Base-by-base conservation (phyloP, 306 rosid genomes). In the Pachyrhizus erosus region DNA sequence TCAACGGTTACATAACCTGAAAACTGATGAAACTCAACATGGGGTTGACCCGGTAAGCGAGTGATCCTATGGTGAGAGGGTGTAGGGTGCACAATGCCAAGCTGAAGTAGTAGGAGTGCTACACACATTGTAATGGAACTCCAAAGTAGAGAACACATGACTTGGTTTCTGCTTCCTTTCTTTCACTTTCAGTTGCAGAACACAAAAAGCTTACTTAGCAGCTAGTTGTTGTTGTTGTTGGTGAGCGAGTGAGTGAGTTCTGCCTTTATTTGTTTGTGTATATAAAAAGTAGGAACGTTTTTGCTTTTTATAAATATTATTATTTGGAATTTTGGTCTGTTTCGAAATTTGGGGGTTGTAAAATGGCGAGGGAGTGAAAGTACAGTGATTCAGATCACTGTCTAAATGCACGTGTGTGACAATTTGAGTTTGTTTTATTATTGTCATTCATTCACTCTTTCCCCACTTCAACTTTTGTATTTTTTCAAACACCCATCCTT, bases 31-130 rank as follows among this genome's bases (percentile, higher is more conserved):
- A 91, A 92, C 24, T 57, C 33, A 60, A 88, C 93, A 31, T 34
- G 82, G 79, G 97, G 94, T 80, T 92, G 97, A 72, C 94, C 94
- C 2, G 93, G 93, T 77, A 91, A 89, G 43, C 76, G 70, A 8
- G 40, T 51, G 65, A 92, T 87, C 49, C 81, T 87, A 42, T 2
- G 33, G 31, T 79, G 86, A 62, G 81, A 68, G 62, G 85, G 21
- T 52, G 67, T 23, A 37, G 82, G 68, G 55, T 54, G 64, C 5
- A 69, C 49, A 79, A 31, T 10, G 64, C 33, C 78, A 80, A 43
- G 52, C 39, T 72, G 77, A 43, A 80, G 77, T 33, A 57, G 60
- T 23, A 77, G 39, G 14, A 84, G 1, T 62, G 43, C 14, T 40
- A 78, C 45, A 78, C 77, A 74, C 69, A 68, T 57, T 48, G 82